Evolutionary conservation across 331 rosid genomes (phyloP).

Genomic region (Quercus tomentella): DNA sequence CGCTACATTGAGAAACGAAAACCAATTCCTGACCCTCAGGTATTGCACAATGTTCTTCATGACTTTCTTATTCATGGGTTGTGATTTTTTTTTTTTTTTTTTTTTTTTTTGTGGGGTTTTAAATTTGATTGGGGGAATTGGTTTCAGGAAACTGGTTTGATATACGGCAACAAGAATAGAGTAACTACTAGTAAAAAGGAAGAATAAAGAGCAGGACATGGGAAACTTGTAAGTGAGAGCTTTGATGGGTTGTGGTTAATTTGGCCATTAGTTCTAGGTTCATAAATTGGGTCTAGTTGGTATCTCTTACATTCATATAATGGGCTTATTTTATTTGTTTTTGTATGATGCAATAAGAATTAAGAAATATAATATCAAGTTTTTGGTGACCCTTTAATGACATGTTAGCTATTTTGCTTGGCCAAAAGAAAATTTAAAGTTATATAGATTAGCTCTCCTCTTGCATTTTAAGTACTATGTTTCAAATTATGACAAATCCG

Average conservation of each 20-base stretch:
- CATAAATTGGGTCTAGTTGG: not conserved
- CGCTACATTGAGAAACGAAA: slow-evolving; percentile 71
- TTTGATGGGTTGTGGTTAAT: not conserved
- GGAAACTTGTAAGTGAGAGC: not conserved
- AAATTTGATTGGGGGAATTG: not conserved
- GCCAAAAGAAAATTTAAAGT: not conserved
- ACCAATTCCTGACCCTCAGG: slow-evolving; percentile 94
- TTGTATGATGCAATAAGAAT: not conserved
- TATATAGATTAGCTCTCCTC: not conserved
- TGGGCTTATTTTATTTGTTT: not conserved
- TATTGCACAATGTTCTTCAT: not conserved
- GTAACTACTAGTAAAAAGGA: slow-evolving; percentile 27
- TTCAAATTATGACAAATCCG: not conserved
- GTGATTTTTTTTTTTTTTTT: too few species aligned
- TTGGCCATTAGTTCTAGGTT: not conserved
- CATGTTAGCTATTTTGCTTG: not conserved
- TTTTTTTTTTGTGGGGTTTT: not conserved
- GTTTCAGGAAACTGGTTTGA: slow-evolving; percentile 64
- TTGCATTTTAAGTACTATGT: not conserved
- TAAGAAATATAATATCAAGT: not conserved
- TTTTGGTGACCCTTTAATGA: not conserved
- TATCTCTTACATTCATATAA: not conserved
- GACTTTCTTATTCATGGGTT: slow-evolving; percentile 2
- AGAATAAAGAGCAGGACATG: slow-evolving; percentile 13
- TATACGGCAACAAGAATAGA: slow-evolving; percentile 66